phyloP scores from a whole-genome alignment of 1,139 yeast genomes.

The Lodderomyces jiufengensis region DNA sequence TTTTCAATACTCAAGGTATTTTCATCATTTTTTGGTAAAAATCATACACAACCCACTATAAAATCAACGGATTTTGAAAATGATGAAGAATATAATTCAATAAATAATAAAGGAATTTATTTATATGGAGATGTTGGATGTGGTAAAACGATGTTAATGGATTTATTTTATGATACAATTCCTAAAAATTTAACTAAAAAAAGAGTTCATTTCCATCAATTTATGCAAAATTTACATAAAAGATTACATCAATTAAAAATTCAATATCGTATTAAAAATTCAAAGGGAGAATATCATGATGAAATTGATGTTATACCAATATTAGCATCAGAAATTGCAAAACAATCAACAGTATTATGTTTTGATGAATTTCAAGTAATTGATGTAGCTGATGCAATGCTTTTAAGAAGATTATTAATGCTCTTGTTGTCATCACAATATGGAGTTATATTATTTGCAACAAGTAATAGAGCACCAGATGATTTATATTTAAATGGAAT shows the following conservation, averaged over 20 bases:
- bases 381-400: slow-evolving; percentile 98
- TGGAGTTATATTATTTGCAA: slow-evolving; percentile 86
- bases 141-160: slow-evolving; percentile 98
- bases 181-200: slow-evolving; percentile 73
- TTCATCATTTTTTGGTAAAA: slow-evolving; percentile 29
- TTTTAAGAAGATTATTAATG: slow-evolving; percentile 70
- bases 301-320: slow-evolving; percentile 82
- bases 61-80: slow-evolving; percentile 5
- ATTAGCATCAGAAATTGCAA: slow-evolving; percentile 81
- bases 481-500: slow-evolving; percentile 91
- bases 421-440: slow-evolving; percentile 60
- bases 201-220: slow-evolving; percentile 91
- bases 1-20: slow-evolving; percentile 41
- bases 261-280: slow-evolving; percentile 32
- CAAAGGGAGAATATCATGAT: slow-evolving; percentile 21
- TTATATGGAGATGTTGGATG: slow-evolving; percentile 97
- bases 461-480: slow-evolving; percentile 93
- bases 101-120: slow-evolving; percentile 69
- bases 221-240: slow-evolving; percentile 92
- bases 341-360: slow-evolving; percentile 72
- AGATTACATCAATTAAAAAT: slow-evolving; percentile 73
- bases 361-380: slow-evolving; percentile 96
- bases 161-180: slow-evolving; percentile 79
- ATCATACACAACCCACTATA: slow-evolving; percentile 5
- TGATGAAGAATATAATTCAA: slow-evolving; percentile 11